Percentiles rank a stretch among this genome's conserved stretches.
phyloP scores from a whole-genome alignment of 2,329 filamentous ascomycete species.

The Alternaria sp. region DNA sequence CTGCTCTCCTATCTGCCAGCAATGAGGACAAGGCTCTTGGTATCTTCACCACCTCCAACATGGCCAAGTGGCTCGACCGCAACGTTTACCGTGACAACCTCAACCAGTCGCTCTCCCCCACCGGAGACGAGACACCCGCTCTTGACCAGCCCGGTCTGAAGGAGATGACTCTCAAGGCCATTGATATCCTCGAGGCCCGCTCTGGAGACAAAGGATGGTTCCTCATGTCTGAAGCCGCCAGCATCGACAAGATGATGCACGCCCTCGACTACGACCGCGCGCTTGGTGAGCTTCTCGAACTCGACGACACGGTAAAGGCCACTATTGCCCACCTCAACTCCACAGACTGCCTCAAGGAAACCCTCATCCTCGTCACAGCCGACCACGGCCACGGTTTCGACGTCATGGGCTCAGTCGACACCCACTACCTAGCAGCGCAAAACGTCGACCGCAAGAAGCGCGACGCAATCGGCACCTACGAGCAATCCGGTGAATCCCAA shows the following conservation, averaged over 20 bases:
- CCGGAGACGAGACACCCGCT: slow-evolving; percentile 69
- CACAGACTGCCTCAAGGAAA: slow-evolving; percentile 74
- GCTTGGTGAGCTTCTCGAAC: slow-evolving; percentile 82
- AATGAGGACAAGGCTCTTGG: slow-evolving; percentile 73
- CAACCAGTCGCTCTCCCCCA: slow-evolving; percentile 72
- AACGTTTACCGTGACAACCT: slow-evolving; percentile 80
- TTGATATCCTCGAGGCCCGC: slow-evolving; percentile 75
- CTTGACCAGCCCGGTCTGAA: slow-evolving; percentile 82
- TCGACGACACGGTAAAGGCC: slow-evolving; percentile 82
- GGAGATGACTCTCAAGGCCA: slow-evolving; percentile 88
- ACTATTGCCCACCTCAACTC: slow-evolving; percentile 74
- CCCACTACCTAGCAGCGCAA: slow-evolving; percentile 74
- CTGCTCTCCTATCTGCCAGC: slow-evolving; percentile 66
- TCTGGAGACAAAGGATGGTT: slow-evolving; percentile 79
- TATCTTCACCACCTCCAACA: slow-evolving; percentile 76
- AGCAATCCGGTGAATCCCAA: slow-evolving; percentile 76
- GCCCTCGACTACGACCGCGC: slow-evolving; percentile 83
- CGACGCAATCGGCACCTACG: slow-evolving; percentile 76
- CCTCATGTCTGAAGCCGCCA: slow-evolving; percentile 86
- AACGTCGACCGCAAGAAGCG: slow-evolving; percentile 75
- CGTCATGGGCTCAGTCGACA: slow-evolving; percentile 83
- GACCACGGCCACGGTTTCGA: slow-evolving; percentile 92
- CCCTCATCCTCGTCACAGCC: slow-evolving; percentile 81
- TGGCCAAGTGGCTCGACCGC: slow-evolving; percentile 87
- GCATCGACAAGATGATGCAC: slow-evolving; percentile 92